A percentile compares a stretch with the other conserved stretches of the same genome.
Conservation (phyloP, 441 rosid genomes). For the Breynia disticha region DNA sequence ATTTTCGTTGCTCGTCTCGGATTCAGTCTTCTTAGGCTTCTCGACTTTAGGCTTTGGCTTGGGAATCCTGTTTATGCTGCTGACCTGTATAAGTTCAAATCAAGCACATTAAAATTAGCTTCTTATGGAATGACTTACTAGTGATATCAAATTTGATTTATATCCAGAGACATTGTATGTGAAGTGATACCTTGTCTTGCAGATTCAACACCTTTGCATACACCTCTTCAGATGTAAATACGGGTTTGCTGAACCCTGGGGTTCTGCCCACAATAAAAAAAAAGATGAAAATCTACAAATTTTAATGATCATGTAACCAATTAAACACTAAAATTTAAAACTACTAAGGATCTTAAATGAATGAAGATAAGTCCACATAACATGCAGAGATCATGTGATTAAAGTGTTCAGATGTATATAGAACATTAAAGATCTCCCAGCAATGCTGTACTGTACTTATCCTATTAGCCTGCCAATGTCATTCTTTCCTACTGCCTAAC, state of each 20-base stretch:
- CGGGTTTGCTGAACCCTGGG: constrained; percentile 48
- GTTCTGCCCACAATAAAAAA: constrained; percentile 27
- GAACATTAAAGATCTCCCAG: no score
- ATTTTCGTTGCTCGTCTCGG: constrained; percentile 24
- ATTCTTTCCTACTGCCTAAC: no score
- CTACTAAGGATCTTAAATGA: no score
- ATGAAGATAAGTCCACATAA: no score
- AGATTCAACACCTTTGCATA: constrained; percentile 44
- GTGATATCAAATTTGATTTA: no score
- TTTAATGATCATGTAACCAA: neutral
- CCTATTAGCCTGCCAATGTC: no score
- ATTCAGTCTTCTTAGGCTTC: constrained; percentile 53
- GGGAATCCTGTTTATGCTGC: constrained; percentile 53
- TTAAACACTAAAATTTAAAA: neutral
- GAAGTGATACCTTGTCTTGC: constrained; percentile 69
- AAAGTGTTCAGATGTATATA: no score
- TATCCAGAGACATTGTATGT: neutral
- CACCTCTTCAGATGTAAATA: constrained; percentile 74
- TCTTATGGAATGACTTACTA: neutral
- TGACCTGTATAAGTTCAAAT: constrained; percentile 30
- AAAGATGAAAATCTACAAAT: neutral
- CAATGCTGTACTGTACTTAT: no score
- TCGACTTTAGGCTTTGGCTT: constrained; percentile 86
- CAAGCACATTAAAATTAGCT: neutral
- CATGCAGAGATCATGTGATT: no score